Evolutionary conservation across 371 early-diverging fungal genomes (phyloP), one percentile per base, ranked within the genome.

Genomic region (Mucor circinelloides): DNA sequence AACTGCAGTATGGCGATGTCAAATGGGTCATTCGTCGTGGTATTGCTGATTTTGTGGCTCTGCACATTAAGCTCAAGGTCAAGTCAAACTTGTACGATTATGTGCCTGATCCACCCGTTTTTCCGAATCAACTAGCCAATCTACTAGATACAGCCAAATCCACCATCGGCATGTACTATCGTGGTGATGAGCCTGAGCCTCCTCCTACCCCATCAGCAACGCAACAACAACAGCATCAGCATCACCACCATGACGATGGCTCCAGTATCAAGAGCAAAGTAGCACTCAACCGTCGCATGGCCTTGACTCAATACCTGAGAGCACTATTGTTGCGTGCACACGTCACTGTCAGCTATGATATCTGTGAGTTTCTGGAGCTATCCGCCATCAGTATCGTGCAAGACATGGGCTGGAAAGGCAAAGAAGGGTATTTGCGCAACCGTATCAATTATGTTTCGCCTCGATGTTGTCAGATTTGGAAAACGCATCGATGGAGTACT

Each of bases 401-500:
- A 52, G 91, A 90, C 64, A 89, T 91, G 83, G 93, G 94, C 3
- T 93, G 93, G 93, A 94, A 94, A 66, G 93, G 93, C 56, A 93
- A 92, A 65, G 95, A 94, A 69, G 92, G 91, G 10, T 89, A 88
- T 62, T 67, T 94, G 70, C 83, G 89, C 2, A 81, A 84, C 48
- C 82, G 85, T 21, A 73, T 85, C 48, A 77, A 84, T 19, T 78
- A 83, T 61, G 77, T 79, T 2, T 71, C 65, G 7, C 73, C 70
- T 3, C 48, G 76, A 5, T 58, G 80, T 25, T 87, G 85, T 56
- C 78, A 82, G 8, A 48, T 76, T 12, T 72, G 67, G 64, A 74
- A 52, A 55, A 62, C 75, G 2, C 67, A 73, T 2, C 54, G 69
- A 4, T 93, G 92, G 92, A 77, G 71, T 30, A 84, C 81, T 15